Conservation (phyloP, 106 monocot genomes). For the Chionographis japonica region DNA sequence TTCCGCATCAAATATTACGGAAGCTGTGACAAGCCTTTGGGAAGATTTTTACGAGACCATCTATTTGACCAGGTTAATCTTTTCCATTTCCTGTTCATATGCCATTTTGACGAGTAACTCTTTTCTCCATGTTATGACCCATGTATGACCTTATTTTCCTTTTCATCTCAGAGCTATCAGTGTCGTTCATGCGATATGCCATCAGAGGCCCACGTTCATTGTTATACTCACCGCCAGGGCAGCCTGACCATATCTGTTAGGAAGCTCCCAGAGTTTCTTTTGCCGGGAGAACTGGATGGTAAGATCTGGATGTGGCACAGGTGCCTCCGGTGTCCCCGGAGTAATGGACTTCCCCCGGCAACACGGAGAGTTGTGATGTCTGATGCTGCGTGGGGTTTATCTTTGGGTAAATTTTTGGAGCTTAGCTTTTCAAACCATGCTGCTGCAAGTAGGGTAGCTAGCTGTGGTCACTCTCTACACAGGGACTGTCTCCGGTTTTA, state of each 20-base stretch:
- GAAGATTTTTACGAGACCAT: conserved; percentile 59
- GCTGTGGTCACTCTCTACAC: conserved; percentile 95
- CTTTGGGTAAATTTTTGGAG: conserved; percentile 85
- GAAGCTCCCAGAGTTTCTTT: conserved; percentile 38
- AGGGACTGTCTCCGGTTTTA: conserved; percentile 95
- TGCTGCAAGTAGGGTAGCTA: conserved; percentile 93
- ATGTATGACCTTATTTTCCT: not conserved
- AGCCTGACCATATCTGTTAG: conserved; percentile 74
- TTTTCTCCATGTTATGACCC: not conserved
- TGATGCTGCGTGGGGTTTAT: conserved; percentile 79
- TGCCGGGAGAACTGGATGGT: conserved; percentile 64
- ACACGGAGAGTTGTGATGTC: conserved; percentile 74
- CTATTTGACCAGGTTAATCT: conserved; percentile 56
- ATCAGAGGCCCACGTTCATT: conserved; percentile 74
- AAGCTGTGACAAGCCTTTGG: conserved; percentile 70
- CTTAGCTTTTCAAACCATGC: conserved; percentile 92
- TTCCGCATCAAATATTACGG: conserved; percentile 80
- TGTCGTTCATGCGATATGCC: conserved; percentile 66
- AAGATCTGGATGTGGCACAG: conserved; percentile 91
- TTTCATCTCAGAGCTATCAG: conserved; percentile 30
- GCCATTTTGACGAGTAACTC: not conserved
- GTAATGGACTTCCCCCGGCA: conserved; percentile 62
- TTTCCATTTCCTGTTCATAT: not conserved
- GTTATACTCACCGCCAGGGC: conserved; percentile 70
- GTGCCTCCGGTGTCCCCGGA: conserved; percentile 54